Conservation (phyloP, 208 protist species). For the Hexamita inflata region DNA sequence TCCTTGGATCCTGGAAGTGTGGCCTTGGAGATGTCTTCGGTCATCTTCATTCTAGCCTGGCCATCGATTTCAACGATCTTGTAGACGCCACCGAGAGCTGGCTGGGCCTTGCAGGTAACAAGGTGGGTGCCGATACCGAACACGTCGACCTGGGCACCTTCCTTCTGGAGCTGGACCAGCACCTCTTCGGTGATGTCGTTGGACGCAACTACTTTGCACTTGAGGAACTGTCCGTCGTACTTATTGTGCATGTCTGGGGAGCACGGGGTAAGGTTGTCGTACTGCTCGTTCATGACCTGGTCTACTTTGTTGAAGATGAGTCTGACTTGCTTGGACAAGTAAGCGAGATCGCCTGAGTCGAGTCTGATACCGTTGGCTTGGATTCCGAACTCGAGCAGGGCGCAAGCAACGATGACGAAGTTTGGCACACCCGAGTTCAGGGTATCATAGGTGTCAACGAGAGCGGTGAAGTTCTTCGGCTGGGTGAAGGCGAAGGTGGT, state of each 20-base stretch:
- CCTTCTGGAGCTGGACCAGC: constrained; percentile 48
- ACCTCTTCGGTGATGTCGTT: constrained; percentile 62
- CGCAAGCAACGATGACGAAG: constrained; percentile 46
- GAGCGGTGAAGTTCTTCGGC: constrained; percentile 57
- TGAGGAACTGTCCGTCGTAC: constrained; percentile 42
- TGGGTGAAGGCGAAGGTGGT: constrained; percentile 24
- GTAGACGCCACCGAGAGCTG: constrained; percentile 68
- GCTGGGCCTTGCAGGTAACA: constrained; percentile 63
- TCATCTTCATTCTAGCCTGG: constrained; percentile 62
- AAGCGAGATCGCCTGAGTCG: constrained; percentile 61
- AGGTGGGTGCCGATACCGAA: constrained; percentile 73
- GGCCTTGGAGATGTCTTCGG: constrained; percentile 47
- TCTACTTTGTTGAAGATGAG: constrained; percentile 42
- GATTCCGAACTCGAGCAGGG: constrained; percentile 43
- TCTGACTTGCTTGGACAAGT: constrained; percentile 54
- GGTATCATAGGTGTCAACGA: constrained; percentile 71
- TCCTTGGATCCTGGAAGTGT: constrained; percentile 58
- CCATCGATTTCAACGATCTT: constrained; percentile 62
- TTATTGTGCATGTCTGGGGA: too few relatives aligned
- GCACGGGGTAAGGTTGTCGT: not conserved
- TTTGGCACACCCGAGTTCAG: constrained; percentile 51
- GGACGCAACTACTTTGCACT: constrained; percentile 54
- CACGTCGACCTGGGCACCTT: constrained; percentile 54
- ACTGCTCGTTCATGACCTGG: too few relatives aligned
- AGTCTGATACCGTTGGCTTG: constrained; percentile 51